Conservation (phyloP, 208 protist genomes). For the Trypanosoma cruzi region DNA sequence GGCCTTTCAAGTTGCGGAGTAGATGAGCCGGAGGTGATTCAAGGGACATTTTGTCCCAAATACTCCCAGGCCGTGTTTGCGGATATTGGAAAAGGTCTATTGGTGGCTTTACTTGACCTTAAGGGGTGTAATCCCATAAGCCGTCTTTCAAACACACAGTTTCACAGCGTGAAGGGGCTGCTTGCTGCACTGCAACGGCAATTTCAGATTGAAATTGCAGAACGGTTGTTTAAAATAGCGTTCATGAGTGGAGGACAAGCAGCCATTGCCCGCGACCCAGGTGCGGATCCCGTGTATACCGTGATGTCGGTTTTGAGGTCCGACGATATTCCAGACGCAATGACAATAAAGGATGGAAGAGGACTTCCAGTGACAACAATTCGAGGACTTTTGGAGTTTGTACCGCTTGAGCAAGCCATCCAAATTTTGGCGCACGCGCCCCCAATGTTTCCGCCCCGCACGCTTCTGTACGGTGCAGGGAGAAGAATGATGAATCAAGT, state of each 20-base stretch:
- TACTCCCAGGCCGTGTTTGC: conserved; percentile 70
- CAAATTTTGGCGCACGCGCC: conserved; percentile 64
- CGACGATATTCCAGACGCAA: conserved; percentile 58
- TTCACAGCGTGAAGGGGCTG: conserved; percentile 57
- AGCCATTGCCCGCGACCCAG: conserved; percentile 16
- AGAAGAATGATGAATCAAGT: background rate
- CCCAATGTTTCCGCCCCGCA: conserved; percentile 59
- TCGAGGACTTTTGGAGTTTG: conserved; percentile 48
- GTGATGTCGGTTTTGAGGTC: conserved; percentile 46
- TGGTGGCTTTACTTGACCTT: conserved; percentile 83
- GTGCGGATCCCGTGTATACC: conserved; percentile 16
- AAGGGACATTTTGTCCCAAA: conserved; percentile 25
- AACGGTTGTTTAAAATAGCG: conserved; percentile 67
- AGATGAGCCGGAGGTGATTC: conserved; percentile 34
- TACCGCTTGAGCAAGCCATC: conserved; percentile 51
- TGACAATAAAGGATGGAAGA: conserved; percentile 61
- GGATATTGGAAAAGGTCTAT: conserved; percentile 78
- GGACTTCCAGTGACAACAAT: conserved; percentile 66
- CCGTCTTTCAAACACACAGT: conserved; percentile 59
- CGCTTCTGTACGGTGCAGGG: conserved; percentile 38
- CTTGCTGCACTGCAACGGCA: conserved; percentile 71
- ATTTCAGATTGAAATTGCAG: conserved; percentile 70
- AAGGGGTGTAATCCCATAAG: conserved; percentile 77
- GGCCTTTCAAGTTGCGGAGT: conserved; percentile 32
- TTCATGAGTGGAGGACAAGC: conserved; percentile 49